Percentiles rank a stretch among this genome's conserved stretches.
Evolutionary conservation across 108 stramenopile species (phyloP).

Genomic region (Stephanodiscus triporus): DNA sequence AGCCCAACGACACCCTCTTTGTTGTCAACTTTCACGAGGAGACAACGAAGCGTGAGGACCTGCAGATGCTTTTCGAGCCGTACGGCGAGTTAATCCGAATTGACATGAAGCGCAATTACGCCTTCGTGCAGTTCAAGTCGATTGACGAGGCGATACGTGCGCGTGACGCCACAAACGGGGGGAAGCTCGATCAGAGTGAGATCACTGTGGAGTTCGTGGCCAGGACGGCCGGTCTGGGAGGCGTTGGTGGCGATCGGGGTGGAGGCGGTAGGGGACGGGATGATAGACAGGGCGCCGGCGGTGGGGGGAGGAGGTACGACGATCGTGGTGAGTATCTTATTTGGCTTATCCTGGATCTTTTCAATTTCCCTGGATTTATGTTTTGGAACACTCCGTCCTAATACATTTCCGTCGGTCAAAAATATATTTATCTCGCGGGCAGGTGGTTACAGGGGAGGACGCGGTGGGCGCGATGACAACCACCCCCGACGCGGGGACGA

Average conservation of each 20-base stretch:
- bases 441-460: slow-evolving; percentile 7
- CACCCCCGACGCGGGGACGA: slow-evolving; percentile 34
- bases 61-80: slow-evolving; percentile 70
- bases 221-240: slow-evolving; percentile 47
- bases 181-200: slow-evolving; percentile 83
- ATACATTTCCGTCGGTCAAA: not conserved
- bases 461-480: slow-evolving; percentile 40
- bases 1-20: slow-evolving; percentile 76
- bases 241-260: slow-evolving; percentile 39
- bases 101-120: slow-evolving; percentile 93
- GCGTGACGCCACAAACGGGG: slow-evolving; percentile 84
- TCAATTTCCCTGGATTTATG: not conserved
- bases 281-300: slow-evolving; percentile 21
- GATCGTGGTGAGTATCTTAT: not conserved
- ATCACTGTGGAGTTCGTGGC: slow-evolving; percentile 89
- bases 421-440: not conserved
- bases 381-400: not conserved
- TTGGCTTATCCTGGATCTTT: no score
- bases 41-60: slow-evolving; percentile 85
- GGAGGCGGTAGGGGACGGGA: slow-evolving; percentile 29
- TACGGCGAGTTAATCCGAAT: slow-evolving; percentile 82
- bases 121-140: slow-evolving; percentile 85
- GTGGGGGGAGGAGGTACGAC: slow-evolving; percentile 10
- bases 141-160: slow-evolving; percentile 80
- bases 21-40: slow-evolving; percentile 90